Percentiles rank a stretch among this genome's conserved stretches.
These are phyloP conservation scores for Pisolithus sp. DNA, from an alignment of 768 basidiomycete genomes.

Conservation along the genomic window DNA sequence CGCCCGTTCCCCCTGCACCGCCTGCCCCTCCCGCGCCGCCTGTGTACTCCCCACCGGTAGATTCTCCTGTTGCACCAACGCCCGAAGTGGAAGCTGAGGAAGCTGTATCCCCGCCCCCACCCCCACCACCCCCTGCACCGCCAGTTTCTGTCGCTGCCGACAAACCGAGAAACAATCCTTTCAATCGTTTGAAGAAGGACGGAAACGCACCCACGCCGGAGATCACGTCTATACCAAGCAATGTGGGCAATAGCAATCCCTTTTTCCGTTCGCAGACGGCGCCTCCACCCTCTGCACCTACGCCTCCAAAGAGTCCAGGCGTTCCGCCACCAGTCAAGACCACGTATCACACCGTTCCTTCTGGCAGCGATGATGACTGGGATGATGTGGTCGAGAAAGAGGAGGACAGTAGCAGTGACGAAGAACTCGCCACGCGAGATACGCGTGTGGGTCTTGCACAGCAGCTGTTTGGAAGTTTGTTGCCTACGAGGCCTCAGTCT, in stretches of 20 bases:
- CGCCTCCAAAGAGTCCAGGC: slow-evolving; percentile 30
- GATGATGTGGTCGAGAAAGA: slow-evolving; percentile 73
- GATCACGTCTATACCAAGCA: slow-evolving; percentile 10
- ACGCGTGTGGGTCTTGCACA: slow-evolving; percentile 69
- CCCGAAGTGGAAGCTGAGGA: slow-evolving; percentile 25
- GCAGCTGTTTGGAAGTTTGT: slow-evolving; percentile 67
- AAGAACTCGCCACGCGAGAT: slow-evolving; percentile 63
- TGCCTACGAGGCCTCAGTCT: slow-evolving; percentile 54
- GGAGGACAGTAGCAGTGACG: slow-evolving; percentile 68
- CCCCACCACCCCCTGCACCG: slow-evolving; percentile 22
- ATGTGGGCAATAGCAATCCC: slow-evolving; percentile 61
- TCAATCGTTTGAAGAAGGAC: slow-evolving; percentile 59
- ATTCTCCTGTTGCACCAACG: slow-evolving; percentile 25
- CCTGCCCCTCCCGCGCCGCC: slow-evolving; percentile 17
- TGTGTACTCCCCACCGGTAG: slow-evolving; percentile 6
- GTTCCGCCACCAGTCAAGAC: slow-evolving; percentile 46
- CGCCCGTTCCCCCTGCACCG: slow-evolving; percentile 29
- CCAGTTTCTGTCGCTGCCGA: slow-evolving; percentile 30
- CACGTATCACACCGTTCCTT: slow-evolving; percentile 57
- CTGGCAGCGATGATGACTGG: slow-evolving; percentile 72
- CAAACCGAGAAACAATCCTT: slow-evolving; percentile 72
- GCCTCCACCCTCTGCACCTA: slow-evolving; percentile 29
- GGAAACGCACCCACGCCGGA: slow-evolving; percentile 30
- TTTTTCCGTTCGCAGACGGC: slow-evolving; percentile 55
- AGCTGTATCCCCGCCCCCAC: slow-evolving; percentile 27